A percentile compares a stretch with the other conserved stretches of the same genome.
These are phyloP conservation scores for Hippophae gyantsensis DNA, from an alignment of 306 rosid species.

Conservation along the genomic window DNA sequence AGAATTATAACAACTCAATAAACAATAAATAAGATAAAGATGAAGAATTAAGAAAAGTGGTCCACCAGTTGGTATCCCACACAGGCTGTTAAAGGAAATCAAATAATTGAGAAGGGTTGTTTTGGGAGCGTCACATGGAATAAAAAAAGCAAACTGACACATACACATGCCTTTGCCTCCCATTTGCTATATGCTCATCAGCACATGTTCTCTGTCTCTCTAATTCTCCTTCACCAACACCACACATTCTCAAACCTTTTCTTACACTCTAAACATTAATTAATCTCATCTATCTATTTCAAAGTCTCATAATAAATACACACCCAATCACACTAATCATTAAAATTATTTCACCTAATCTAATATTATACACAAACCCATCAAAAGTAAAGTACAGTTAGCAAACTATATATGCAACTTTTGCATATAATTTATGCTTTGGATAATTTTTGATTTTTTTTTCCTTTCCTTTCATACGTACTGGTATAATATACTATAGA, in stretches of 20 bases:
- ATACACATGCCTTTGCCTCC: constrained; percentile 79
- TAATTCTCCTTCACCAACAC: constrained; percentile 16
- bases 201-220: constrained; percentile 44
- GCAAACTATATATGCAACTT: not conserved
- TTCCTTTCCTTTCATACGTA: too few relatives aligned
- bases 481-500: constrained; percentile 9
- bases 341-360: constrained; percentile 13
- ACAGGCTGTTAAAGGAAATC: constrained; percentile 54
- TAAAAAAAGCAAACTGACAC: constrained; percentile 44
- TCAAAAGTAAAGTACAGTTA: not conserved
- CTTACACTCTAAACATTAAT: not conserved
- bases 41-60: constrained; percentile 28
- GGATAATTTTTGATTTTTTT: too few relatives aligned
- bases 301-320: not conserved
- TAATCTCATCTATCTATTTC: constrained; percentile 7
- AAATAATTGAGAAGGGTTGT: constrained; percentile 47
- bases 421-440: not conserved
- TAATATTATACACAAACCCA: constrained; percentile 45
- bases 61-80: constrained; percentile 47
- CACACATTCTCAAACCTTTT: not conserved
- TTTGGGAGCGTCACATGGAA: constrained; percentile 62
- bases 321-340: not conserved
- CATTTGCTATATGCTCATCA: constrained; percentile 49
- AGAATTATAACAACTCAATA: constrained; percentile 13
- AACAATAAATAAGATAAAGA: constrained; percentile 21